Evolutionary conservation across 177 flowering plant genomes (phyloP).

Genomic region (Telopea speciosissima): DNA sequence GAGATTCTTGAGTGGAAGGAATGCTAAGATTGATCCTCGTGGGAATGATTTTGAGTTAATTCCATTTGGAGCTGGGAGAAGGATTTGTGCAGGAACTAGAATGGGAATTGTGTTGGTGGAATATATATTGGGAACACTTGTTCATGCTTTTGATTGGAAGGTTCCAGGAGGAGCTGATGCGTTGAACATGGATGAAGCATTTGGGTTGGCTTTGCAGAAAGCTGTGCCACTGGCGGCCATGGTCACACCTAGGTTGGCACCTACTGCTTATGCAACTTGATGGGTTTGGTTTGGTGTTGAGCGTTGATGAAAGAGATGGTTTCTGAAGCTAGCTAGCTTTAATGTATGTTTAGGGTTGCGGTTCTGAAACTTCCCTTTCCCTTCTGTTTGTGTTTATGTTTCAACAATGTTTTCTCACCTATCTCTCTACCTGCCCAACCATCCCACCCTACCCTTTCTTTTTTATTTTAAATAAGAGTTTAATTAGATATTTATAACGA

Average conservation of each 20-base stretch:
- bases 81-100: conserved; percentile 41
- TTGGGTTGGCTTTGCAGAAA: conserved; percentile 41
- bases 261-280: not conserved
- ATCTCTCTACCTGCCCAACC: too few relatives aligned
- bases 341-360: too few relatives aligned
- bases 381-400: too few relatives aligned
- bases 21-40: conserved; percentile 27
- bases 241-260: not conserved
- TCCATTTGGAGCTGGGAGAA: conserved; percentile 44
- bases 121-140: conserved; percentile 33
- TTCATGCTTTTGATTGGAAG: conserved; percentile 49
- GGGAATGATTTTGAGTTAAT: conserved; percentile 48
- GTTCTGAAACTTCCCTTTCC: too few relatives aligned
- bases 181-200: conserved; percentile 40
- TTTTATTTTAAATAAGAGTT: too few relatives aligned
- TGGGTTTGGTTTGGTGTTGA: too few relatives aligned
- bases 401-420: too few relatives aligned
- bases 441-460: too few relatives aligned
- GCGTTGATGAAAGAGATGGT: too few relatives aligned
- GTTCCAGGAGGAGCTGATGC: conserved; percentile 25
- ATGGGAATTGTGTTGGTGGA: conserved; percentile 40
- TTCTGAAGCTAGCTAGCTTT: too few relatives aligned
- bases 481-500: too few relatives aligned
- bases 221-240: conserved; percentile 28
- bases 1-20: conserved; percentile 26